phyloP scores from a whole-genome alignment of 1,139 yeast species.

The Suhomyces choctaworum region DNA sequence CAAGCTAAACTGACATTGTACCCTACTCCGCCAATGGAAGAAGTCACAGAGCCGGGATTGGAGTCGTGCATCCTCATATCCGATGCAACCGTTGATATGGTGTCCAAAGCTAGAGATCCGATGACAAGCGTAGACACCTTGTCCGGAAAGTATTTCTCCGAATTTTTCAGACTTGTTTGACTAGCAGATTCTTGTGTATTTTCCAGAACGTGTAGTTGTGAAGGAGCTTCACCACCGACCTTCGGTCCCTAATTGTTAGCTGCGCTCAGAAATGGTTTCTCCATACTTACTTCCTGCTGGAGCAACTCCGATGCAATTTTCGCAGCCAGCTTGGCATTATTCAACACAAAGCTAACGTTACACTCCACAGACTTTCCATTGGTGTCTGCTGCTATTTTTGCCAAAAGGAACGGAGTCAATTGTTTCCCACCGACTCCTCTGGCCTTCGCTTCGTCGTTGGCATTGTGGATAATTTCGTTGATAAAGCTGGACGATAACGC shows the following conservation, averaged over 20 bases:
- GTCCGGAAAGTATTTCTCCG: too few relatives aligned
- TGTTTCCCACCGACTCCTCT: conserved; percentile 66
- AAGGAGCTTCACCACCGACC: too few relatives aligned
- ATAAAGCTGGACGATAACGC: conserved; percentile 61
- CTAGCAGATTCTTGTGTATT: too few relatives aligned
- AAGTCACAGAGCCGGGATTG: conserved; percentile 61
- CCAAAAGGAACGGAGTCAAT: conserved; percentile 74
- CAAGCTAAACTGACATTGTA: conserved; percentile 69
- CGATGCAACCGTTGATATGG: conserved; percentile 48
- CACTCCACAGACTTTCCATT: conserved; percentile 69
- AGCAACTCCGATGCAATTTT: conserved; percentile 60
- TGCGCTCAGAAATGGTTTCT: background rate
- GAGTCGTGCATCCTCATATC: conserved; percentile 56
- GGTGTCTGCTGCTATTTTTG: conserved; percentile 64
- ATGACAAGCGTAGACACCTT: conserved; percentile 44
- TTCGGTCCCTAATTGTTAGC: too few relatives aligned
- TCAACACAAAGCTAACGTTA: conserved; percentile 73
- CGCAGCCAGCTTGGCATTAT: conserved; percentile 72
- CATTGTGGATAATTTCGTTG: conserved; percentile 54
- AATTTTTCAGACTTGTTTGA: too few relatives aligned
- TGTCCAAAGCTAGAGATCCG: conserved; percentile 79
- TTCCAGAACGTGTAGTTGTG: too few relatives aligned
- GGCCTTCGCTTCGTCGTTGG: conserved; percentile 56
- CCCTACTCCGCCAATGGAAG: conserved; percentile 83
- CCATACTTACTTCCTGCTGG: conserved; percentile 30